phyloP scores from a whole-genome alignment of 164 flowering plant genomes.

The Paratinospora sagittata region DNA sequence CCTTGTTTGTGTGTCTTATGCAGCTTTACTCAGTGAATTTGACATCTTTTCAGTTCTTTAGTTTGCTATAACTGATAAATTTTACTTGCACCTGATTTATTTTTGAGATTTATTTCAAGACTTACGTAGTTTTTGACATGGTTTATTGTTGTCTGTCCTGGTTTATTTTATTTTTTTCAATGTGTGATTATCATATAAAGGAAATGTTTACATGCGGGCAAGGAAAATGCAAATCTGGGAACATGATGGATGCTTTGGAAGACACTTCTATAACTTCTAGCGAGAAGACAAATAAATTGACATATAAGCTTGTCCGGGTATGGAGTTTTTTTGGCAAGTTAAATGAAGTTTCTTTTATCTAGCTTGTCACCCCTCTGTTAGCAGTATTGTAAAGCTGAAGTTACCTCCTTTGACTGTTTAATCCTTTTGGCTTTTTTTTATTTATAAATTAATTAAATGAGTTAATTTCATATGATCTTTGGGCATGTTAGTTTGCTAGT shows the following conservation, averaged over 20 bases:
- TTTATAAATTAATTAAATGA: too few relatives aligned
- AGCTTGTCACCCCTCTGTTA: not conserved
- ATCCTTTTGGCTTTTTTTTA: not conserved
- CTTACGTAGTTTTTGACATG: not conserved
- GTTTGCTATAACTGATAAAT: too few relatives aligned
- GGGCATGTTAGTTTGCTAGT: too few relatives aligned
- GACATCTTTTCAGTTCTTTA: too few relatives aligned
- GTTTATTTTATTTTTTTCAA: not conserved
- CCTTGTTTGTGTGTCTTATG: not conserved
- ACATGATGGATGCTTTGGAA: slow-evolving; percentile 3
- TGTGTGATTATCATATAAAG: slow-evolving; percentile 14
- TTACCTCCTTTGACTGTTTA: not conserved
- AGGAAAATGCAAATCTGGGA: slow-evolving; percentile 10
- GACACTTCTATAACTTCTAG: slow-evolving; percentile 13
- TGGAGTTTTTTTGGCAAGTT: slow-evolving; percentile 2
- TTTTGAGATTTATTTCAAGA: not conserved
- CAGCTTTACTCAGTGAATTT: too few relatives aligned
- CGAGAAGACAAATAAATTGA: slow-evolving; percentile 17
- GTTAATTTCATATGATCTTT: too few relatives aligned
- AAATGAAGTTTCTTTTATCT: not conserved
- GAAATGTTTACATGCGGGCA: slow-evolving; percentile 13
- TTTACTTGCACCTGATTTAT: too few relatives aligned
- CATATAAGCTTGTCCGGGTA: slow-evolving; percentile 28
- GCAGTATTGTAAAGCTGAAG: slow-evolving; percentile 2
- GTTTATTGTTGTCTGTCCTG: not conserved